Evolutionary conservation across 2,329 filamentous ascomycete genomes (phyloP), one percentile per base, ranked within the genome.

Genomic region (Thielaviopsis cerberus): DNA sequence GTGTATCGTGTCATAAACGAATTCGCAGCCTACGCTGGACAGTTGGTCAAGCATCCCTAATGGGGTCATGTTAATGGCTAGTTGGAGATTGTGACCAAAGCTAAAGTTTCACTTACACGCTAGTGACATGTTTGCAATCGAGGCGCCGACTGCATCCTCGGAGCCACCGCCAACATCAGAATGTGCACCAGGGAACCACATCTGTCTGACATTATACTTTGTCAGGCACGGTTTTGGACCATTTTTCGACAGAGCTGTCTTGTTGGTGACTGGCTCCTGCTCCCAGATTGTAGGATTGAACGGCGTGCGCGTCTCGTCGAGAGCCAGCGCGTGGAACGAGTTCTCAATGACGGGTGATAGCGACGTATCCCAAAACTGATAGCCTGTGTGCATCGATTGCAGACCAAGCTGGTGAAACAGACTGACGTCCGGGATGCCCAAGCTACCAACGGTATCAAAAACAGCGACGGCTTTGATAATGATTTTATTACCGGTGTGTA

Each of bases 131-230:
- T 73, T 70, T 2, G 71, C 66, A 22, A 72, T 68, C 51, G 73
- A 73, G 4, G 41, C 41, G 17, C 41, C 41, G 13, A 48, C 41
- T 3, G 54, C 59, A 61, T 76, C 71, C 53, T 78, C 75, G 4
- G 69, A 85, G 1, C 84, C 83, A 30, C 84, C 84, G 4, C 84
- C 84, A 53, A 85, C 79, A 63, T 87, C 85, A 11, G 75, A 80
- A 65, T 89, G 85, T 54, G 77, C 79, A 6, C 85, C 85, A 0
- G 85, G 81, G 64, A 89, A 88, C 81, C 81, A 83, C 13, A 76
- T 73, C 61, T 77, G 75, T 26, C 73, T 69, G 51, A 77, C 67
- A 60, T 77, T 70, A 1, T 56, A 61, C n/a, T 48, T 48, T 48
- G 41, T 48, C 2, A 48, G n/a, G 17, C 41, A 48, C n/a, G 41